Evolutionary conservation across 768 basidiomycete species (phyloP).

Genomic region (Boletellus ananiceps): DNA sequence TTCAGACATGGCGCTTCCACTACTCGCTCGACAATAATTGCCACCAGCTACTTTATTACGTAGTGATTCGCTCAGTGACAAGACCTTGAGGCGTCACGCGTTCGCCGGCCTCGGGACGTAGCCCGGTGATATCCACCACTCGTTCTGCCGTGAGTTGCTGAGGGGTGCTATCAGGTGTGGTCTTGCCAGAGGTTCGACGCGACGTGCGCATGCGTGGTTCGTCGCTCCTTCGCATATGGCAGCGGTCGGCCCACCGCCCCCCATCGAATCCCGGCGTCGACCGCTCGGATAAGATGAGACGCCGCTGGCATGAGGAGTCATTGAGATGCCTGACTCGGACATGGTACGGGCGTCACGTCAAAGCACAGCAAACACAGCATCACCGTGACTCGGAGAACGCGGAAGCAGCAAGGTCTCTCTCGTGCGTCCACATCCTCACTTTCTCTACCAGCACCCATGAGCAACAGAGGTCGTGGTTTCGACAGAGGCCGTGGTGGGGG

Average conservation of each 20-base stretch:
- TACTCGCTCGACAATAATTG: no score
- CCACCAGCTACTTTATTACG: no score
- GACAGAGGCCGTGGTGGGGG: conserved; percentile 30
- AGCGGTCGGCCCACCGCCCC: no score
- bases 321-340: conserved; percentile 1
- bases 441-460: conserved; percentile 20
- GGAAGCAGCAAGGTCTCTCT: neutral
- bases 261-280: no score
- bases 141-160: no score
- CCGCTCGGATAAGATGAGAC: conserved; percentile 25
- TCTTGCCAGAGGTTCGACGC: neutral
- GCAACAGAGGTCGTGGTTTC: conserved; percentile 37
- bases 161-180: neutral
- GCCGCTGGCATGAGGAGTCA: conserved; percentile 5
- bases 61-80: no score
- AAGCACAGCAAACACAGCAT: conserved; percentile 18
- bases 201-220: no score
- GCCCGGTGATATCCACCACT: neutral
- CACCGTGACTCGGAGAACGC: conserved; percentile 10
- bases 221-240: no score
- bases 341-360: neutral
- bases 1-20: no score
- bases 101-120: no score
- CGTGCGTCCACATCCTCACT: neutral
- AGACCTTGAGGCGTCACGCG: no score